Base-by-base conservation (phyloP, 805 yeast species). In the Cyberlindnera nakhonratchasimensis region DNA sequence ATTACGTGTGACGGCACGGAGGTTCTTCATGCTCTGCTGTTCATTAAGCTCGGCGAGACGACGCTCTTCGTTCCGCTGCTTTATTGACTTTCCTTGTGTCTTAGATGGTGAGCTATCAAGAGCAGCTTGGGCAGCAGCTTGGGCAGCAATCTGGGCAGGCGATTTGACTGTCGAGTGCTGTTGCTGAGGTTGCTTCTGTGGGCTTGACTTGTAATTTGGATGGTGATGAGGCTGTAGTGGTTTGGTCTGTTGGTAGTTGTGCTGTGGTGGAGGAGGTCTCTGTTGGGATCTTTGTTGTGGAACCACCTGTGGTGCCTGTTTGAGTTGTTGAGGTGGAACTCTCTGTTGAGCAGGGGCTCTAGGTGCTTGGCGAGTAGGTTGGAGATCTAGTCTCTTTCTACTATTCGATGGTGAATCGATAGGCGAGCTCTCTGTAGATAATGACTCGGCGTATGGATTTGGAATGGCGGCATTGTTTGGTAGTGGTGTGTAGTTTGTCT, bases 1-100 rank as follows among this genome's bases (percentile, higher is more conserved):
- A 54, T 75, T 79, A 50, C 82, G 79, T 9, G 93, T 96, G 24
- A 90, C 96, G 4, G 87, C 77, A 45, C 82, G 77, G 51, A 93
- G 70, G 56, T 84, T 86, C 29, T 84, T 80, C 74, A 91, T 76
- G 19, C 88, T 75, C 66, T 91, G 96, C 34, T 86, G 80, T 54
- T 91, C 96, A n/a, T 86, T 82, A 77, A 89, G 70, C 13, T 80
- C 72, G 3, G 79, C 66, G 50, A 80, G 67, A 57, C 86, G 63
- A 57, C 70, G 69, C 58, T 78, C 78, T 52, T 68, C 69, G 50
- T 64, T 50, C 53, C 64, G 48, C 61, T 68, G 43, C 57, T 54
- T 61, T 3, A 60, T 62, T 2, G 65, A 62, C 34, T 48, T 52
- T n/a, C 33, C 34, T 51, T 38, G 46, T 13, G 21, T 20, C 32